Base-by-base conservation (phyloP, 352 stramenopile genomes). In the Pythium angustatum region DNA sequence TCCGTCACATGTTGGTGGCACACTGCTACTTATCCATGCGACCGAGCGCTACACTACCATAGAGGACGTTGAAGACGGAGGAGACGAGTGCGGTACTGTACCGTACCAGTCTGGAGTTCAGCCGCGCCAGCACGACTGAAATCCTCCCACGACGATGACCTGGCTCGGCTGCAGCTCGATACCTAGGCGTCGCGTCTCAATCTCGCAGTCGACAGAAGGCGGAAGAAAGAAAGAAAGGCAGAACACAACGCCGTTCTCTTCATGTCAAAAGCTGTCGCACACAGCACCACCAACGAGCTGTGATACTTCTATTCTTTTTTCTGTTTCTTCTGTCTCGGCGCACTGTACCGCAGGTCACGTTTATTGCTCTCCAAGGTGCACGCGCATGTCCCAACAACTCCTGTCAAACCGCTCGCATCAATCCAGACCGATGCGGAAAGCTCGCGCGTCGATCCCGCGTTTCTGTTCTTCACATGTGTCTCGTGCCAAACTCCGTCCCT, bases 171-270 rank as follows among this genome's bases (percentile, higher is more conserved):
- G n/a, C n/a, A n/a, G n/a, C n/a, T n/a, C n/a, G 49, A 44, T 57
- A 27, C 49, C 49, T 43, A 57, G 49, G 30, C 31, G 49, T 57
- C 49, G 49, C 49, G 49, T 57, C 49, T 57, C 49, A 54, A 22
- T 52, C 36, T 43, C 6, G 14, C 10, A 22, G 40, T 28, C 19
- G 19, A 47, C n/a, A 27, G n/a, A 14, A 45, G 38, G 5, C n/a
- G n/a, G 3, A 7, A 38, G 33, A 7, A 14, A 38, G 8, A 38
- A 7, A 47, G 14, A 10, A 47, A 47, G 26, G 19, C 40, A 47
- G 40, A 47, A 44, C 38, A 12, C 19, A n/a, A n/a, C n/a, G n/a
- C n/a, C n/a, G n/a, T n/a, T n/a, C n/a, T n/a, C n/a, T n/a, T n/a
- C 19, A 14, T 21, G 40, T 27, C 4, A 6, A 19, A 47, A 47